Base-by-base conservation (phyloP, 441 rosid species). In the Populus trichocarpa region DNA sequence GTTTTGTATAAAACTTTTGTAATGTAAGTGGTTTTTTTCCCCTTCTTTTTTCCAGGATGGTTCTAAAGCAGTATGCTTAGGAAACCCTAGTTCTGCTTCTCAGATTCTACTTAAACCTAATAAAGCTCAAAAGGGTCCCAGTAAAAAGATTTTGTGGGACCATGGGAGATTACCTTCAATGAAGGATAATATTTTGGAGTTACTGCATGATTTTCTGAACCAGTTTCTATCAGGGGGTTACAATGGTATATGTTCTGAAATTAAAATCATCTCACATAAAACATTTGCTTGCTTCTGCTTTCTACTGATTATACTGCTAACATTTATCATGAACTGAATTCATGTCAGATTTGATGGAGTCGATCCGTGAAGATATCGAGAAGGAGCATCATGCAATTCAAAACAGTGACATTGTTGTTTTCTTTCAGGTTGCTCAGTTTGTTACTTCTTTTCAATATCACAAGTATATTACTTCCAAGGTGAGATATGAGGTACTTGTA, bases 351-450 rank as follows among this genome's bases (percentile, higher is more conserved):
- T 74, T 97, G 87, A 93, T 91, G 96, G 92, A 89, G 93, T 89
- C 97, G 67, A 81, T 97, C 30, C 85, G 86, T 36, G 92, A 95
- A 78, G 99, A 95, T 84, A 92, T 95, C 32, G 96, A 91, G 71
- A 97, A 89, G 90, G 99, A 97, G 83, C 97, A 89, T 82, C 93
- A 82, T 65, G 85, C 94, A 77, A 81, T 97, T 81, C 99, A 97
- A 84, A 90, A 85, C 76, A 85, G 90, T 67, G 99, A 97, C 84
- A 81, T 93, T 35, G 81, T 91, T 81, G 81, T 86, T 68, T 95
- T 91, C 86, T 93, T 97, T 83, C 92, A 89, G 81, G 95, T 91
- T 82, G 96, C 95, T 75, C 94, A 95, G 85, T 90, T 94, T 78
- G 88, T 87, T 70, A 90, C 87, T 78, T 91, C 99, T 64, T 93